Percentiles rank a stretch among this genome's conserved stretches.
Evolutionary conservation across 805 yeast species (phyloP).

Genomic region (Saturnispora besseyi): DNA sequence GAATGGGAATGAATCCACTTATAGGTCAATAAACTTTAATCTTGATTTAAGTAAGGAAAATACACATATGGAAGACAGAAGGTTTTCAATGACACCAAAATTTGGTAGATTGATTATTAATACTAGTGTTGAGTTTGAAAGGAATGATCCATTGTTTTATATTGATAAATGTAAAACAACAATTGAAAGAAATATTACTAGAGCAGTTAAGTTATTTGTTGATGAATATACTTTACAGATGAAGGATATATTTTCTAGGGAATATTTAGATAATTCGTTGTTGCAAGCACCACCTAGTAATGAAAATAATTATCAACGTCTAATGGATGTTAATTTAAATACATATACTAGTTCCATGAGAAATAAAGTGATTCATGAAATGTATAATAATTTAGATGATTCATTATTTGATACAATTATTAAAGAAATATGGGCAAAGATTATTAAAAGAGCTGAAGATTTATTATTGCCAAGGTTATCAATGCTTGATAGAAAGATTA

Average conservation of each 20-base stretch:
- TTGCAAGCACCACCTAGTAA: slow-evolving; percentile 15
- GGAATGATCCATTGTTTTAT: slow-evolving; percentile 70
- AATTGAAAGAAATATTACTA: slow-evolving; percentile 53
- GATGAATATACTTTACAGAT: slow-evolving; percentile 64
- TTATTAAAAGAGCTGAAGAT: slow-evolving; percentile 59
- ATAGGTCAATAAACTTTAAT: slow-evolving; percentile 10
- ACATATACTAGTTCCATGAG: slow-evolving; percentile 19
- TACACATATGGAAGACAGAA: slow-evolving; percentile 10
- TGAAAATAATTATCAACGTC: slow-evolving; percentile 14
- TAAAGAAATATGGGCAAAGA: slow-evolving; percentile 65
- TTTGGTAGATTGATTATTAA: slow-evolving; percentile 56
- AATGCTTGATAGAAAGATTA: slow-evolving; percentile 7
- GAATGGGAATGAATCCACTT: slow-evolving; percentile 7
- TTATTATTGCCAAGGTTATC: slow-evolving; percentile 57
- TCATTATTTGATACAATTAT: slow-evolving; percentile 24
- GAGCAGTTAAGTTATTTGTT: slow-evolving; percentile 60
- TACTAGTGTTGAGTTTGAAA: slow-evolving; percentile 70
- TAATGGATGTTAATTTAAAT: slow-evolving; percentile 21
- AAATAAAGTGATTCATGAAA: slow-evolving; percentile 16
- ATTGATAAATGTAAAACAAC: slow-evolving; percentile 69
- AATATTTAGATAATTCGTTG: slow-evolving; percentile 20
- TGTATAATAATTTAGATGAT: slow-evolving; percentile 26
- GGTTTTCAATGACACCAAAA: slow-evolving; percentile 21
- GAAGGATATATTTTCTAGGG: slow-evolving; percentile 33
- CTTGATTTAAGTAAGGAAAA: slow-evolving; percentile 8